Conservation (phyloP, 345 rosid species). For the Citrus maxima region DNA sequence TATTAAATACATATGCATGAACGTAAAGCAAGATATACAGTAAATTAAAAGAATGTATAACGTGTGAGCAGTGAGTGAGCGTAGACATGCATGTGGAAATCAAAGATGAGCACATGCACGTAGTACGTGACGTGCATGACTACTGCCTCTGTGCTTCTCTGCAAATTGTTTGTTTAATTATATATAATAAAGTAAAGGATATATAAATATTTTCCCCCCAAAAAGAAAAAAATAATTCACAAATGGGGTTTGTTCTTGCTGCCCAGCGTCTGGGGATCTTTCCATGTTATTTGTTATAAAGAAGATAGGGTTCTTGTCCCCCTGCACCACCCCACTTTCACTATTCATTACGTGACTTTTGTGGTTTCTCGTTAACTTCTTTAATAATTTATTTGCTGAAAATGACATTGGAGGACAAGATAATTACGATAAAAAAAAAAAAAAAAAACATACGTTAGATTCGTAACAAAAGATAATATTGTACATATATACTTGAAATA, state of each 20-base stretch:
- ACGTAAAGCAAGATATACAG: background rate
- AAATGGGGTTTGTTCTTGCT: background rate
- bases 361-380: too few relatives aligned
- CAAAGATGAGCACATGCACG: slow-evolving; percentile 11
- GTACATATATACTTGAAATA: too few relatives aligned
- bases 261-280: slow-evolving; percentile 38
- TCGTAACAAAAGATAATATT: too few relatives aligned
- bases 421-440: too few relatives aligned
- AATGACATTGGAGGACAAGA: too few relatives aligned
- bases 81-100: slow-evolving; percentile 12
- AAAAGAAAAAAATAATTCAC: background rate
- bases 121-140: slow-evolving; percentile 36
- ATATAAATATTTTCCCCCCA: slow-evolving; percentile 14
- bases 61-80: background rate
- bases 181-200: background rate
- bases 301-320: slow-evolving; percentile 18
- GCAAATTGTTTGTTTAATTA: background rate
- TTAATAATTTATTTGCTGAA: background rate
- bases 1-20: background rate
- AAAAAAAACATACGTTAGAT: too few relatives aligned
- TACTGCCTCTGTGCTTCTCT: background rate
- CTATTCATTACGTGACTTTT: background rate
- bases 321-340: background rate
- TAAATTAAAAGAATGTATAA: background rate
- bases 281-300: slow-evolving; percentile 29